Evolutionary conservation across 192 early-diverging fungal genomes (phyloP).

Genomic region (Backusella morwellensis): DNA sequence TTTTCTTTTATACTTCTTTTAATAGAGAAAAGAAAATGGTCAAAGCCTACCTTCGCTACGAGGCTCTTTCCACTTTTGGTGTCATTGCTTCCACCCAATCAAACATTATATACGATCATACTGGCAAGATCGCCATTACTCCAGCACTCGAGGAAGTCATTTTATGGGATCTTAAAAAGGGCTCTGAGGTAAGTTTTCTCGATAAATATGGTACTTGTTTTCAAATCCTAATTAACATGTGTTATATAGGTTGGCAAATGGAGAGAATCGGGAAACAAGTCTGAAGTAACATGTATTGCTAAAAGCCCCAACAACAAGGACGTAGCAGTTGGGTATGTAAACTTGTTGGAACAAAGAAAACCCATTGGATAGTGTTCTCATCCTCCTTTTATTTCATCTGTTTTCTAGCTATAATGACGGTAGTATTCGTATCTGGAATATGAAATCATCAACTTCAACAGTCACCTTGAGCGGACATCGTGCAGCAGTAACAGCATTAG

Average conservation of each 20-base stretch:
- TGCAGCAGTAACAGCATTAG: conserved; percentile 77
- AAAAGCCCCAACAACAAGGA: conserved; percentile 63
- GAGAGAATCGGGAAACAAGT: conserved; percentile 77
- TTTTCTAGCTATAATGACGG: conserved; percentile 77
- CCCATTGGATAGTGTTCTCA: background rate
- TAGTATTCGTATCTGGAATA: conserved; percentile 87
- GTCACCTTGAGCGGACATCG: conserved; percentile 92
- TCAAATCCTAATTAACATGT: background rate
- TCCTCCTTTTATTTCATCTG: background rate
- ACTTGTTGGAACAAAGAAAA: background rate
- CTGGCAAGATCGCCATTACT: conserved; percentile 72
- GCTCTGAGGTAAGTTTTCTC: conserved; percentile 49
- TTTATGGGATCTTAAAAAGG: conserved; percentile 88
- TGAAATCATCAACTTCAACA: conserved; percentile 47
- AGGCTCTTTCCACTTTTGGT: conserved; percentile 76
- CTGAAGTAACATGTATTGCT: conserved; percentile 83
- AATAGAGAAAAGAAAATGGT: conserved; percentile 43
- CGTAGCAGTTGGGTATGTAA: conserved; percentile 81
- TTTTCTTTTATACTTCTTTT: background rate
- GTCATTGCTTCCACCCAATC: conserved; percentile 69
- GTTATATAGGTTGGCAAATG: conserved; percentile 59
- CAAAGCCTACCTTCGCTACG: conserved; percentile 85
- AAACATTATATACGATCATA: conserved; percentile 70
- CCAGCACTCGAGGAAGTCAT: conserved; percentile 81
- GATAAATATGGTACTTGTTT: background rate